Conservation (phyloP, 1,139 yeast genomes). For the Candida labiduridarum region DNA sequence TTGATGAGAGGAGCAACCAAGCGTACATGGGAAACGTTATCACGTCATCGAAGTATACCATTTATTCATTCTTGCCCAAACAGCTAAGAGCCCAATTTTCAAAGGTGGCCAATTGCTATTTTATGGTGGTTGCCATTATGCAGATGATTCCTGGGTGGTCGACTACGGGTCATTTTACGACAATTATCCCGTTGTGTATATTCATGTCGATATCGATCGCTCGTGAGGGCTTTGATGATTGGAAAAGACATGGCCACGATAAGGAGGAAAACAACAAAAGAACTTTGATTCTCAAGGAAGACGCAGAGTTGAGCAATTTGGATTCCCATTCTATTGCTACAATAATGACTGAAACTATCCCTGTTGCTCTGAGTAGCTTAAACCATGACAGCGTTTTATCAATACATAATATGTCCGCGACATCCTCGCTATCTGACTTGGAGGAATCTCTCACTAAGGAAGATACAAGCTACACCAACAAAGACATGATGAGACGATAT, state of each 20-base stretch:
- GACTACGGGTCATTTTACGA: constrained; percentile 95
- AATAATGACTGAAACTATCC: constrained; percentile 39
- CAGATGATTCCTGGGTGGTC: constrained; percentile 98
- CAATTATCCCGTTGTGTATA: constrained; percentile 83
- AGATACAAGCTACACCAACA: constrained; percentile 21
- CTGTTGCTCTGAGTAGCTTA: constrained; percentile 11
- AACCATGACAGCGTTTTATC: constrained; percentile 2
- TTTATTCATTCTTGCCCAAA: constrained; percentile 82
- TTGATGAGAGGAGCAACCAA: constrained; percentile 69
- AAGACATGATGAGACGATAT: constrained; percentile 31
- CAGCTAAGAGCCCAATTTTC: constrained; percentile 91
- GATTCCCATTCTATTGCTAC: constrained; percentile 44
- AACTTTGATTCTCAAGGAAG: constrained; percentile 45
- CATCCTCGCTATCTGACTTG: constrained; percentile 17
- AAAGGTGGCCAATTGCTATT: constrained; percentile 85
- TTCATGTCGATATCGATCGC: constrained; percentile 90
- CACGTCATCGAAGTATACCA: constrained; percentile 85
- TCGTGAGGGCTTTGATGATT: constrained; percentile 93
- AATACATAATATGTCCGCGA: constrained; percentile 7
- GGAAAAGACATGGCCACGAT: constrained; percentile 84
- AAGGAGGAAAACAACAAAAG: constrained; percentile 75
- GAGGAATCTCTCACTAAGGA: constrained; percentile 9
- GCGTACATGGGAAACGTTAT: constrained; percentile 71
- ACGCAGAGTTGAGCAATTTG: constrained; percentile 26
- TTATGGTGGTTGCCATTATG: constrained; percentile 83